These are phyloP conservation scores for Suhomyces bolitotheri DNA, from an alignment of 1,139 yeast species.

Conservation along the genomic window DNA sequence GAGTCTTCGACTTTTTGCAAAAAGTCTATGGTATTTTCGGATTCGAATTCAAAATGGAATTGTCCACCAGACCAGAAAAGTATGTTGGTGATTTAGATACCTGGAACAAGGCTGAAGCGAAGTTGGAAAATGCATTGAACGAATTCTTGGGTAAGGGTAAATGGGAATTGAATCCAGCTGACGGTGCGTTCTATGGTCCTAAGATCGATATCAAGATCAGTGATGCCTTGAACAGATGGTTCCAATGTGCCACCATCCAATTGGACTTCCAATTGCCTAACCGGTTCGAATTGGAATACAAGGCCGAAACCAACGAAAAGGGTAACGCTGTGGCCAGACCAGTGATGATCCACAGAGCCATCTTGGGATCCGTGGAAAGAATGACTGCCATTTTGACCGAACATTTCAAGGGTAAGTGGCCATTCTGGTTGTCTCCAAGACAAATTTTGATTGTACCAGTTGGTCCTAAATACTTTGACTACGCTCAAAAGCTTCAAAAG, in stretches of 20 bases:
- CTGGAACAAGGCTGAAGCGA: slow-evolving; percentile 86
- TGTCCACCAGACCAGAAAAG: slow-evolving; percentile 93
- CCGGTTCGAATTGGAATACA: slow-evolving; percentile 85
- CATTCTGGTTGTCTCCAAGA: slow-evolving; percentile 98
- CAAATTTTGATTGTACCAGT: slow-evolving; percentile 94
- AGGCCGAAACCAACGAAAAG: slow-evolving; percentile 64
- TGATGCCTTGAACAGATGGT: slow-evolving; percentile 91
- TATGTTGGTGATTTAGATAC: slow-evolving; percentile 83
- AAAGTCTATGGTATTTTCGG: slow-evolving; percentile 83
- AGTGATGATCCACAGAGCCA: slow-evolving; percentile 98
- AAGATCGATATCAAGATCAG: slow-evolving; percentile 93
- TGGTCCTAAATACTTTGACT: slow-evolving; percentile 86
- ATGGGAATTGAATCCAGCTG: slow-evolving; percentile 93
- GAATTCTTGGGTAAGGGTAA: slow-evolving; percentile 67
- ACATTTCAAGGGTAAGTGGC: slow-evolving; percentile 98
- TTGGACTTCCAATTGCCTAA: slow-evolving; percentile 95
- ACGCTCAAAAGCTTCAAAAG: slow-evolving; percentile 78
- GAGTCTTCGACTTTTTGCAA: slow-evolving; percentile 76
- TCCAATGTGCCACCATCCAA: slow-evolving; percentile 97
- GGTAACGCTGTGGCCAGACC: slow-evolving; percentile 57
- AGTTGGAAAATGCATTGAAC: slow-evolving; percentile 72
- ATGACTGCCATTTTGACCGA: slow-evolving; percentile 97
- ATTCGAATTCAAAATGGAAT: slow-evolving; percentile 82
- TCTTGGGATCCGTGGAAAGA: slow-evolving; percentile 96
- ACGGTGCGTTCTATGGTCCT: slow-evolving; percentile 99